Conservation (phyloP, 2,329 filamentous ascomycete species). For the Ceratocystis alfenasii region DNA sequence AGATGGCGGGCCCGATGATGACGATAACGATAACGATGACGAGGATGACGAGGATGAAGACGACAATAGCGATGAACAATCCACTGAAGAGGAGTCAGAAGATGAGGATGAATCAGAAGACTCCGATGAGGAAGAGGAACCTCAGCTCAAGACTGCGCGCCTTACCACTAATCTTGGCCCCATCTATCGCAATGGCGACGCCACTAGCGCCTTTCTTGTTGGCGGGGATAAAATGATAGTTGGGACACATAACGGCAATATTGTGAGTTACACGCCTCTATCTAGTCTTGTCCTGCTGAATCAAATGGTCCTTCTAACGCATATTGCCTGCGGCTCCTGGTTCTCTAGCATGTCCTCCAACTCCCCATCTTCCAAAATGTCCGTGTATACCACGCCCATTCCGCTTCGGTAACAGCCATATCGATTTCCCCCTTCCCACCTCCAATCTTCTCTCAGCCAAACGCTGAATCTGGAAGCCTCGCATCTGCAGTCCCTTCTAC, state of each 20-base stretch:
- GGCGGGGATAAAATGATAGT: conserved; percentile 96
- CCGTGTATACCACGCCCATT: conserved; percentile 82
- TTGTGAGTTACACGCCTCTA: conserved; percentile 45
- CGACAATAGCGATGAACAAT: conserved; percentile 31
- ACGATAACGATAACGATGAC: conserved; percentile 24
- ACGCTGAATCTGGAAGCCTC: conserved; percentile 3
- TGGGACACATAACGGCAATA: conserved; percentile 92
- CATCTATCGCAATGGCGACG: conserved; percentile 89
- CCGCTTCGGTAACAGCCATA: conserved; percentile 77
- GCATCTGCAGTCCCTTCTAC: conserved; percentile 13
- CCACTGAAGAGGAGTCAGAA: conserved; percentile 31
- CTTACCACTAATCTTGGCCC: conserved; percentile 67
- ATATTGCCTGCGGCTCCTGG: conserved; percentile 26
- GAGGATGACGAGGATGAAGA: conserved; percentile 28
- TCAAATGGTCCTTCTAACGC: too few species aligned
- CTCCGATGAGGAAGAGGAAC: conserved; percentile 75
- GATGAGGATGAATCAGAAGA: conserved; percentile 62
- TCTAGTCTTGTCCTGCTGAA: background rate
- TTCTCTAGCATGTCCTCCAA: conserved; percentile 63
- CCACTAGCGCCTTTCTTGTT: conserved; percentile 80
- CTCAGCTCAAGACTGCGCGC: conserved; percentile 81
- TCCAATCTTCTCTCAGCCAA: conserved; percentile 31
- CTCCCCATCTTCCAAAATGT: conserved; percentile 70
- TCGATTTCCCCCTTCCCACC: conserved; percentile 79
- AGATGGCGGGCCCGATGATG: conserved; percentile 22